Conservation (phyloP, 2,329 filamentous ascomycete species). For the Colletotrichum cordylinicola region DNA sequence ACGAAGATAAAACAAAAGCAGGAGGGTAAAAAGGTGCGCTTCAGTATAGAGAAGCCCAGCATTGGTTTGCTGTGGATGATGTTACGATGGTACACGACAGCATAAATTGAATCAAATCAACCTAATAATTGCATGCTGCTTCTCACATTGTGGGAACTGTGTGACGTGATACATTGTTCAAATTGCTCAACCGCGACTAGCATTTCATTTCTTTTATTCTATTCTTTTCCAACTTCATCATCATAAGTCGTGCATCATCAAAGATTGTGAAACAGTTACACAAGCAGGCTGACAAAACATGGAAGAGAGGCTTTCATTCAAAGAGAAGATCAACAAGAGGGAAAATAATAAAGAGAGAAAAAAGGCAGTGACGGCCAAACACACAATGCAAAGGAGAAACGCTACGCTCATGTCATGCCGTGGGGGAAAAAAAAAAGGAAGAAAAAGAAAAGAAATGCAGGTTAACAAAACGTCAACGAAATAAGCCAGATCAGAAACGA, state of each 20-base stretch:
- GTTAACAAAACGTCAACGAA: not conserved
- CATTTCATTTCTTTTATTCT: not conserved
- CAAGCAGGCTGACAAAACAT: not conserved
- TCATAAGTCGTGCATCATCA: not conserved
- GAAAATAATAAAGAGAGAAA: not conserved
- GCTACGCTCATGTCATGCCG: not conserved
- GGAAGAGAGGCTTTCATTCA: not conserved
- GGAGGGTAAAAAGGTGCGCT: not conserved
- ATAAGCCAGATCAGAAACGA: not conserved
- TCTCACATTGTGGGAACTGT: not conserved
- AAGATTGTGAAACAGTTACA: not conserved
- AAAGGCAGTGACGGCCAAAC: not conserved
- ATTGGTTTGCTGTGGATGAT: slow-evolving; percentile 10
- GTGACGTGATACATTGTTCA: not conserved
- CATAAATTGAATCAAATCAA: slow-evolving; percentile 21
- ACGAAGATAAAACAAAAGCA: not conserved
- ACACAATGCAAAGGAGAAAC: not conserved
- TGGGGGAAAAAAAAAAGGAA: not conserved
- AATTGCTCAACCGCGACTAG: not conserved
- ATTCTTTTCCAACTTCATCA: not conserved
- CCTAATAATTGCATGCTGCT: not conserved
- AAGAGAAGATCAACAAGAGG: not conserved
- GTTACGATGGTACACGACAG: slow-evolving; percentile 21
- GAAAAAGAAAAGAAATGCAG: not conserved
- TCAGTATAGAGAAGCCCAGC: slow-evolving; percentile 19